Percentiles rank a stretch among this genome's conserved stretches.
Conservation (phyloP, 768 basidiomycete genomes). For the Boletus vermiculosoides region DNA sequence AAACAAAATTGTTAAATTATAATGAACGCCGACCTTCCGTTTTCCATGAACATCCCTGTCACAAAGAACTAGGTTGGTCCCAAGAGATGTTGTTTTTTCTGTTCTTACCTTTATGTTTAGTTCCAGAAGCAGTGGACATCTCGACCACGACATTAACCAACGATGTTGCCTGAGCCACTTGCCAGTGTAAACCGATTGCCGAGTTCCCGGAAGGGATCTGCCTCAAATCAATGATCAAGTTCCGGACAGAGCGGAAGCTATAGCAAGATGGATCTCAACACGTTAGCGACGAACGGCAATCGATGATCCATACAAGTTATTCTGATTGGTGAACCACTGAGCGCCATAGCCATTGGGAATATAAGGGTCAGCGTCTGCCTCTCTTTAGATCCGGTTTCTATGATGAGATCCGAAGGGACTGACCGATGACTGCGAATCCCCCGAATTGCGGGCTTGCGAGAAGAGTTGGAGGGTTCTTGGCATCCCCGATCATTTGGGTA, state of each 20-base stretch:
- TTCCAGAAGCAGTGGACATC: slow-evolving; percentile 64
- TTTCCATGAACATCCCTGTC: slow-evolving; percentile 69
- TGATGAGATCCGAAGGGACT: neutral
- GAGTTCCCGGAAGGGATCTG: slow-evolving; percentile 49
- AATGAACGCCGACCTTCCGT: slow-evolving; percentile 45
- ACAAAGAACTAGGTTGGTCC: neutral
- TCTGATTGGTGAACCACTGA: slow-evolving; percentile 24
- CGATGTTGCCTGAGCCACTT: slow-evolving; percentile 75
- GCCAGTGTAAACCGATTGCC: slow-evolving; percentile 81
- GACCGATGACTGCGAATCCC: slow-evolving; percentile 77
- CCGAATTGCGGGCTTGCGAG: slow-evolving; percentile 57
- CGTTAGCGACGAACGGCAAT: neutral
- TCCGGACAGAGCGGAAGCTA: slow-evolving; percentile 70
- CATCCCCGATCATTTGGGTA: slow-evolving; percentile 76
- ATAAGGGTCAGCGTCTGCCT: slow-evolving; percentile 70
- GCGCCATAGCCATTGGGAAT: slow-evolving; percentile 48
- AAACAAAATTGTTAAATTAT: neutral
- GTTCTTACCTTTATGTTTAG: slow-evolving; percentile 62
- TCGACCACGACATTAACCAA: slow-evolving; percentile 68
- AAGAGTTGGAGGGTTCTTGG: slow-evolving; percentile 62
- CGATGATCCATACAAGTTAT: slow-evolving; percentile 22
- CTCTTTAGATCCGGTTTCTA: neutral
- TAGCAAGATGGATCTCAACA: slow-evolving; percentile 2
- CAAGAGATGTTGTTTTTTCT: neutral
- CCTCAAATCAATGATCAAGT: slow-evolving; percentile 69